Conservation (phyloP, 2,329 filamentous ascomycete species). For the Phaeosphaeria sp. region DNA sequence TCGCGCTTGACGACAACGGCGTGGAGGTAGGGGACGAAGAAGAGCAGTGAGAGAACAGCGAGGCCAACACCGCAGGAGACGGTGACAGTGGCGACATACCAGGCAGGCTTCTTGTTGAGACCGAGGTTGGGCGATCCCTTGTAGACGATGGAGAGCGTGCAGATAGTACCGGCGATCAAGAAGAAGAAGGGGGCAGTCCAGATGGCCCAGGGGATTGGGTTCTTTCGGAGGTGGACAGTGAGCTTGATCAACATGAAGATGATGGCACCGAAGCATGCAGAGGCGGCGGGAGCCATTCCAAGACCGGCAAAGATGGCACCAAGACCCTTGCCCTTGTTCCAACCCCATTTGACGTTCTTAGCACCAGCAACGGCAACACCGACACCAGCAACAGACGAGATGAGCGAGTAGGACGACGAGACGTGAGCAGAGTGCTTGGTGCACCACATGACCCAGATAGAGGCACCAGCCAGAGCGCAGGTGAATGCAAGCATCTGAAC, state of each 20-base stretch:
- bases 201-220: slow-evolving; percentile 75
- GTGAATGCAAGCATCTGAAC: slow-evolving; percentile 63
- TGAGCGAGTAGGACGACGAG: slow-evolving; percentile 62
- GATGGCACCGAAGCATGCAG: slow-evolving; percentile 67
- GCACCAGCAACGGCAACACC: slow-evolving; percentile 63
- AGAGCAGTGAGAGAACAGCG: slow-evolving; percentile 65
- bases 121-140: slow-evolving; percentile 76
- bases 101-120: slow-evolving; percentile 69
- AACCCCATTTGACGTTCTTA: slow-evolving; percentile 64
- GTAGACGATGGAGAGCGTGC: slow-evolving; percentile 79
- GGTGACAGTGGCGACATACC: slow-evolving; percentile 72
- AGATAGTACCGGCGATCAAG: slow-evolving; percentile 75
- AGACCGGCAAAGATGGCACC: slow-evolving; percentile 68
- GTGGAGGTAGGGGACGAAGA: slow-evolving; percentile 77
- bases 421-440: slow-evolving; percentile 73
- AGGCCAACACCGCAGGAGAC: slow-evolving; percentile 69
- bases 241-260: slow-evolving; percentile 78
- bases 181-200: slow-evolving; percentile 79
- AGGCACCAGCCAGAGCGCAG: slow-evolving; percentile 67
- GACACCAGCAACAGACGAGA: slow-evolving; percentile 56
- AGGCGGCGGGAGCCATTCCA: slow-evolving; percentile 72
- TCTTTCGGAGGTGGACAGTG: slow-evolving; percentile 73
- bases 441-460: slow-evolving; percentile 81
- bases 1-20: slow-evolving; percentile 73
- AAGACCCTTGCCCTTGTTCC: slow-evolving; percentile 69